Evolutionary conservation across 169 alveolate genomes (phyloP).

Genomic region (Prorocentrum cordatum): DNA sequence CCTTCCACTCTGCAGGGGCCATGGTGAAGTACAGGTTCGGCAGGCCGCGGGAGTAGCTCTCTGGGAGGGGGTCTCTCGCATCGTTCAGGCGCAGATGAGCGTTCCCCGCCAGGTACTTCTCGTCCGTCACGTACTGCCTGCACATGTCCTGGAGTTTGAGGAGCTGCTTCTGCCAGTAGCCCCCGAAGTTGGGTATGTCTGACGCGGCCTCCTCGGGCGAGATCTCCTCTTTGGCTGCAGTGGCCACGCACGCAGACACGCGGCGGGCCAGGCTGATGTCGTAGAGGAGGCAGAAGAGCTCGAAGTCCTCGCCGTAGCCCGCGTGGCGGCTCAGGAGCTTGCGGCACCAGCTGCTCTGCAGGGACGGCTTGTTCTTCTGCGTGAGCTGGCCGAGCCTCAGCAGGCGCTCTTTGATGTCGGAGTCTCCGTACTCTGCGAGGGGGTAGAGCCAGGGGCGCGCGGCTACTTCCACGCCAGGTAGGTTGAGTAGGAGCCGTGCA

Average conservation of each 20-base stretch:
- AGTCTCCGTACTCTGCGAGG: not conserved
- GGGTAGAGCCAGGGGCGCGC: constrained; percentile 23
- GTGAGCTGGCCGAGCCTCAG: not conserved
- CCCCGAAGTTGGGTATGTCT: too few relatives aligned
- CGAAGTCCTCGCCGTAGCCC: not conserved
- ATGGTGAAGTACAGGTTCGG: not conserved
- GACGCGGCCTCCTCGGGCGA: too few relatives aligned
- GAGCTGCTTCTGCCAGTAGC: too few relatives aligned
- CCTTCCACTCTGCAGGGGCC: not conserved
- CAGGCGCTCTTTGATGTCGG: not conserved
- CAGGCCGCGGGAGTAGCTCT: too few relatives aligned
- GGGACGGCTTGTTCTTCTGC: not conserved
- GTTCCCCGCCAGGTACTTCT: too few relatives aligned
- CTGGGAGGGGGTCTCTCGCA: too few relatives aligned
- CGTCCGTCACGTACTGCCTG: too few relatives aligned
- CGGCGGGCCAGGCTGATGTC: too few relatives aligned
- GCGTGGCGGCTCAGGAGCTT: not conserved
- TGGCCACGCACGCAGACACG: too few relatives aligned
- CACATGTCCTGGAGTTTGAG: too few relatives aligned
- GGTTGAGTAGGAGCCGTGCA: not conserved
- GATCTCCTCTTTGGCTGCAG: too few relatives aligned
- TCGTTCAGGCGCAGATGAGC: too few relatives aligned
- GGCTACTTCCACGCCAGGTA: constrained; percentile 13
- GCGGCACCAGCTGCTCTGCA: not conserved
- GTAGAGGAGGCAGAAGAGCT: not conserved